Conservation (phyloP, 495 filamentous ascomycete genomes). For the Xylaria cubensis region DNA sequence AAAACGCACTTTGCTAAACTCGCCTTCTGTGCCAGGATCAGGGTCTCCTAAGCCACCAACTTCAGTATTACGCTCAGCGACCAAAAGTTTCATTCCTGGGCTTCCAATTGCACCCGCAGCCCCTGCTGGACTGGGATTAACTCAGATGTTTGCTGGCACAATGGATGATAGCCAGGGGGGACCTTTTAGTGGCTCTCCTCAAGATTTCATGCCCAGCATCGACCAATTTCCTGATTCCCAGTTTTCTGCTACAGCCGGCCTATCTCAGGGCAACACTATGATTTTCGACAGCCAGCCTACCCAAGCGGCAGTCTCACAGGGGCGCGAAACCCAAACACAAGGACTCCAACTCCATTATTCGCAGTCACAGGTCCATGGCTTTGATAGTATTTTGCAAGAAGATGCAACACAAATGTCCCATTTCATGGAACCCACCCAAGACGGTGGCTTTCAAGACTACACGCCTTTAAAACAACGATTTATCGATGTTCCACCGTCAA, state of each 20-base stretch:
- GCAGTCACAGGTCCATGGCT: constrained; percentile 60
- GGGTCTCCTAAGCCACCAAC: constrained; percentile 55
- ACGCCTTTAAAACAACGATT: constrained; percentile 67
- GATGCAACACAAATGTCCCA: constrained; percentile 63
- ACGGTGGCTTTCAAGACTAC: constrained; percentile 72
- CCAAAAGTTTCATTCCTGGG: constrained; percentile 65
- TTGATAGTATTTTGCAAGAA: constrained; percentile 55
- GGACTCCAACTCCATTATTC: constrained; percentile 58
- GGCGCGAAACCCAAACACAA: constrained; percentile 54
- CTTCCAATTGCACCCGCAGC: constrained; percentile 58
- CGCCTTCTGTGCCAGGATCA: constrained; percentile 43
- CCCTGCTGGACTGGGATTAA: constrained; percentile 73
- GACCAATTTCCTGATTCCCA: constrained; percentile 54
- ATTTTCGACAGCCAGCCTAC: constrained; percentile 69
- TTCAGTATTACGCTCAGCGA: constrained; percentile 62
- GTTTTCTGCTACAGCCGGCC: constrained; percentile 56
- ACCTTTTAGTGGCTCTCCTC: constrained; percentile 39
- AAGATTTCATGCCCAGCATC: constrained; percentile 49
- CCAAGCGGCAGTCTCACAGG: constrained; percentile 30
- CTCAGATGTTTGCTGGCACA: constrained; percentile 92
- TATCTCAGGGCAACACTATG: constrained; percentile 58
- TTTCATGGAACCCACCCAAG: constrained; percentile 82
- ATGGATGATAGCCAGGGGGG: constrained; percentile 69
- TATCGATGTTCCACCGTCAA: constrained; percentile 67
- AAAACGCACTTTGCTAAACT: constrained; percentile 43